phyloP scores from a whole-genome alignment of 768 basidiomycete species.

The Lactarius hengduanensis region DNA sequence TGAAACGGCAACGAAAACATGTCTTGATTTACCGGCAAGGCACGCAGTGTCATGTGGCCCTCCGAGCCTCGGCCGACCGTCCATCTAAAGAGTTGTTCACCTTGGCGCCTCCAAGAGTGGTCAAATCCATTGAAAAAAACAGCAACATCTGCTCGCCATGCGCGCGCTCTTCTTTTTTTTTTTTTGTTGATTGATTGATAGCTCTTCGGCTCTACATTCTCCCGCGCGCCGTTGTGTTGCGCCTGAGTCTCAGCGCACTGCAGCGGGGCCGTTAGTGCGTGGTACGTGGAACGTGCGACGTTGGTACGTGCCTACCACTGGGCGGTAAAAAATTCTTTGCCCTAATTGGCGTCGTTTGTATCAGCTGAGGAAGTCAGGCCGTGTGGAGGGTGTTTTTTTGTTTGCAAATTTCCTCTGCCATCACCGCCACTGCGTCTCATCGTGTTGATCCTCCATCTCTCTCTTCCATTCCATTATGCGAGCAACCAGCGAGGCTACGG shows the following conservation, averaged over 20 bases:
- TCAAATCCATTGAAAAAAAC: neutral
- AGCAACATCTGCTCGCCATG: neutral
- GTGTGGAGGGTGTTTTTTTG: neutral
- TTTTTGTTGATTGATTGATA: neutral
- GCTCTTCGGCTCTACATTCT: neutral
- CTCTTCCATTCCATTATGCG: neutral
- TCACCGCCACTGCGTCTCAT: conserved; percentile 24
- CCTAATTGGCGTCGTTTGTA: neutral
- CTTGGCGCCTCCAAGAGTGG: neutral
- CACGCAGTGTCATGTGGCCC: neutral
- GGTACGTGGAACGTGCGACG: neutral
- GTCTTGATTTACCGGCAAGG: neutral
- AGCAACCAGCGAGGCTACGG: neutral
- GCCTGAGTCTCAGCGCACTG: neutral
- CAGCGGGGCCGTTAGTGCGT: conserved; percentile 23
- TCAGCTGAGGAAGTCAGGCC: neutral
- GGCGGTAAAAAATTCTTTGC: neutral
- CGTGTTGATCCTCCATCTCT: conserved; percentile 14
- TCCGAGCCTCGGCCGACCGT: neutral
- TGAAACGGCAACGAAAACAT: neutral
- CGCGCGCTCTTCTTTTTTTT: neutral
- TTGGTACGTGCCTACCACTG: neutral
- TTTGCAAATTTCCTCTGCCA: neutral
- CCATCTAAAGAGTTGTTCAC: no score
- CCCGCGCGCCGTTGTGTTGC: neutral